Conservation (phyloP, 1,284 basidiomycete genomes). For the Coriolopsis trogii region DNA sequence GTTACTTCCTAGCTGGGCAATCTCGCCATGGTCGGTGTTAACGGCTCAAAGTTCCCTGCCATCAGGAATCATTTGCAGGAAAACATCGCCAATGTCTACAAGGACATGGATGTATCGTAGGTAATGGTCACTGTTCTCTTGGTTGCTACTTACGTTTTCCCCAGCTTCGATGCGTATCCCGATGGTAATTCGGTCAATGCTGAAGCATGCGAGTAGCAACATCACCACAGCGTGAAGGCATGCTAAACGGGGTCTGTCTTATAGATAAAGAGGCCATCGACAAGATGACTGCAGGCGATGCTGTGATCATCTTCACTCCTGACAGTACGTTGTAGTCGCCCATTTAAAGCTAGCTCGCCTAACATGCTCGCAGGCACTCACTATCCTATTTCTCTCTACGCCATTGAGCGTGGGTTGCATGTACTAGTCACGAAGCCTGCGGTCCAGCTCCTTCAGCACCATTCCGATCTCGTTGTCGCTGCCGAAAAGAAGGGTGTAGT, state of each 20-base stretch:
- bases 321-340: conserved; percentile 58
- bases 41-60: conserved; percentile 83
- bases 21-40: conserved; percentile 83
- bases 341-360: conserved; percentile 20
- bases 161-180: conserved; percentile 81
- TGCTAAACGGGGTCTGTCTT: conserved; percentile 6
- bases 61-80: conserved; percentile 82
- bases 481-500: conserved; percentile 82
- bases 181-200: conserved; percentile 69
- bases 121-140: conserved; percentile 27
- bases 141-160: conserved; percentile 2
- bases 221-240: conserved; percentile 1
- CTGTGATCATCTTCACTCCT: conserved; percentile 87
- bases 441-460: conserved; percentile 83
- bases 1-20: conserved; percentile 55
- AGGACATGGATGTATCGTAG: conserved; percentile 82
- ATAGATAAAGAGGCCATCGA: conserved; percentile 88
- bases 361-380: conserved; percentile 65
- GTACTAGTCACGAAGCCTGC: conserved; percentile 94
- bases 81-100: conserved; percentile 86
- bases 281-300: conserved; percentile 78
- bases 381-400: conserved; percentile 83
- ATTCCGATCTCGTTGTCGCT: conserved; percentile 74
- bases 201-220: conserved; percentile 72
- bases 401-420: conserved; percentile 82